A percentile compares a stretch with the other conserved stretches of the same genome.
These are phyloP conservation scores for Ziziphus jujuba DNA, from an alignment of 306 rosid genomes.

Conservation along the genomic window DNA sequence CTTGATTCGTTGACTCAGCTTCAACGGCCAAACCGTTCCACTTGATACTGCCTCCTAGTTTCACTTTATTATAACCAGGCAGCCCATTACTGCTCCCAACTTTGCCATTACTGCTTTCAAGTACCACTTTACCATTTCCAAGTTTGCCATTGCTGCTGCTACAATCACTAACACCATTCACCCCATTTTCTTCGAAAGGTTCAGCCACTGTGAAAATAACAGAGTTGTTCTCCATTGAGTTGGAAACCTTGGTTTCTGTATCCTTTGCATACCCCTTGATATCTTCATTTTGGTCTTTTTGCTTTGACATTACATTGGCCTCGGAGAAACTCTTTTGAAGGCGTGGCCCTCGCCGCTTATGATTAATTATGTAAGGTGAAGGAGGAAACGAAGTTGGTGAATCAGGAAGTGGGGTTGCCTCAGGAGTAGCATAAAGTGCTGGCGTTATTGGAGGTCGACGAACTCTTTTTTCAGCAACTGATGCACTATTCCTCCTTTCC, in stretches of 20 bases:
- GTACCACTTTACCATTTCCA: slow-evolving; percentile 25
- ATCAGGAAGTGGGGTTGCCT: slow-evolving; percentile 78
- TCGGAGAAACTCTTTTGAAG: slow-evolving; percentile 77
- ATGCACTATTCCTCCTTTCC: slow-evolving; percentile 54
- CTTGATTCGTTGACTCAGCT: slow-evolving; percentile 26
- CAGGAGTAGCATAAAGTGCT: slow-evolving; percentile 86
- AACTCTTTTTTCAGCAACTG: slow-evolving; percentile 40
- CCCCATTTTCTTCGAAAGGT: slow-evolving; percentile 35
- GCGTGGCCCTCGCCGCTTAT: slow-evolving; percentile 93
- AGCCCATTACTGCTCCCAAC: slow-evolving; percentile 27
- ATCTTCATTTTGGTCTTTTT: slow-evolving; percentile 30
- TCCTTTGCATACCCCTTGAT: slow-evolving; percentile 18
- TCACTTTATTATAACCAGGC: slow-evolving; percentile 8
- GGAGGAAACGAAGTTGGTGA: slow-evolving; percentile 84
- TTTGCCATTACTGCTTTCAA: slow-evolving; percentile 25
- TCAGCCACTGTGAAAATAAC: slow-evolving; percentile 35
- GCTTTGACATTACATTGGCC: slow-evolving; percentile 43
- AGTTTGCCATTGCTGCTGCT: slow-evolving; percentile 26
- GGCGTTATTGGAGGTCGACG: slow-evolving; percentile 74
- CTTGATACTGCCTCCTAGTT: slow-evolving; percentile 30
- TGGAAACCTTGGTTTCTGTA: slow-evolving; percentile 36
- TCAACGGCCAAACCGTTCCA: slow-evolving; percentile 31
- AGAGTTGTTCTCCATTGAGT: slow-evolving; percentile 43
- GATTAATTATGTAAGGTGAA: slow-evolving; percentile 88
- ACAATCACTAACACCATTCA: slow-evolving; percentile 36